phyloP scores from a whole-genome alignment of 495 filamentous ascomycete species.

The Bathelium albidoporum region DNA sequence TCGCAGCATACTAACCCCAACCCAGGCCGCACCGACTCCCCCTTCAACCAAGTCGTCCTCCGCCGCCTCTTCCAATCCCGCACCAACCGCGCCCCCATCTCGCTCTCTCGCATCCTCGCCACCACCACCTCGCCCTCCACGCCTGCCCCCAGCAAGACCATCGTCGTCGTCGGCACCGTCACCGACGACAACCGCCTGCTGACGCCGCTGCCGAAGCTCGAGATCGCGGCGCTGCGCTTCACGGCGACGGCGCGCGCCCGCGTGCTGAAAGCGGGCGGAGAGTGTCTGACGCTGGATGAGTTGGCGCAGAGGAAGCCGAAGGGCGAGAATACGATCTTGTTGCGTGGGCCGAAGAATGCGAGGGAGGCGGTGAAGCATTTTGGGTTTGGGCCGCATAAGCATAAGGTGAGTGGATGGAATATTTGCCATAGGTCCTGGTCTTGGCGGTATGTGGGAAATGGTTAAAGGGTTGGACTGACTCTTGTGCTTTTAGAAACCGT shows the following conservation, averaged over 20 bases:
- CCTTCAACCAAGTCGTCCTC: conserved; percentile 95
- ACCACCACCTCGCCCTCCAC: conserved; percentile 50
- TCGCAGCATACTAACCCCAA: background rate
- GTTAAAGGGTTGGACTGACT: conserved; percentile 18
- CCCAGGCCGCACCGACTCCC: conserved; percentile 82
- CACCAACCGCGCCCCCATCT: conserved; percentile 81
- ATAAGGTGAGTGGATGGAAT: conserved; percentile 60
- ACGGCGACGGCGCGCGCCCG: conserved; percentile 90
- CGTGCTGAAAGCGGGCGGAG: conserved; percentile 84
- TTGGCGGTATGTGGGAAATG: background rate
- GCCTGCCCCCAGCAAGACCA: conserved; percentile 71
- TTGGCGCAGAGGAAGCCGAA: conserved; percentile 87
- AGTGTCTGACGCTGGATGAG: conserved; percentile 91
- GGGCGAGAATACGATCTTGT: conserved; percentile 84
- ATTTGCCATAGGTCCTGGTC: conserved; percentile 12
- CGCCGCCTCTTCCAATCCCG: conserved; percentile 57
- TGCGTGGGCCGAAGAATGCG: conserved; percentile 93
- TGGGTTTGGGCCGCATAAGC: conserved; percentile 89
- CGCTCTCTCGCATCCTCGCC: conserved; percentile 75
- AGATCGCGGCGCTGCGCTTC: conserved; percentile 86
- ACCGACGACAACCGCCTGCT: conserved; percentile 94
- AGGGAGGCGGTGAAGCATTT: conserved; percentile 98
- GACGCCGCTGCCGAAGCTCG: conserved; percentile 82
- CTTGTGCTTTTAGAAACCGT: conserved; percentile 62
- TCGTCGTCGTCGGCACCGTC: conserved; percentile 83